phyloP scores from a whole-genome alignment of 2,329 filamentous ascomycete genomes.

The Xylariaceae sp. region DNA sequence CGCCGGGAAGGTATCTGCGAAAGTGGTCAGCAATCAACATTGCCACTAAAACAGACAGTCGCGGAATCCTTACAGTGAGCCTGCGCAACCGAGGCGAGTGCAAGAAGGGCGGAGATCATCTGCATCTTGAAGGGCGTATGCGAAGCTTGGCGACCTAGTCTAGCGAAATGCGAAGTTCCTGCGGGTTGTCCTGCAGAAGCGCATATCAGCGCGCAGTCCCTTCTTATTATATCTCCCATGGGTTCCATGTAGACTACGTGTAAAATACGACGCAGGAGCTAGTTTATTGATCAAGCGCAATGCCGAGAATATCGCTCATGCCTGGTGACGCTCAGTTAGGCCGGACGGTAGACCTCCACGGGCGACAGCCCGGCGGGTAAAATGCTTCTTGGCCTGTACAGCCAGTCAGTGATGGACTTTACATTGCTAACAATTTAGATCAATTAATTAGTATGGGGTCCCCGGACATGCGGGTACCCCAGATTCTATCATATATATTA shows the following conservation, averaged over 20 bases:
- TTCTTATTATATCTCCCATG: conserved; percentile 12
- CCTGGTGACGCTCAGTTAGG: conserved; percentile 19
- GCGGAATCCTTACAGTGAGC: conserved; percentile 47
- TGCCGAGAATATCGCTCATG: conserved; percentile 18
- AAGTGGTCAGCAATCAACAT: conserved; percentile 12
- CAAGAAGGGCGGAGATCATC: conserved; percentile 33
- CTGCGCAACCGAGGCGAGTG: conserved; percentile 40
- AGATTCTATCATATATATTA: conserved; percentile 10
- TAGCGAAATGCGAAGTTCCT: conserved; percentile 6
- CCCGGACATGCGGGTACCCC: not conserved
- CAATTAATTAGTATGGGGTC: not conserved
- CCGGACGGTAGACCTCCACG: conserved; percentile 7
- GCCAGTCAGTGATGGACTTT: conserved; percentile 5
- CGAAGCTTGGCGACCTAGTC: not conserved
- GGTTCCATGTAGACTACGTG: not conserved
- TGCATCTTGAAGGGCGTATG: conserved; percentile 33
- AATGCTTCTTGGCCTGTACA: not conserved
- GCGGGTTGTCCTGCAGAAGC: not conserved
- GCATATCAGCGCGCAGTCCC: not conserved
- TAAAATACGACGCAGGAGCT: not conserved
- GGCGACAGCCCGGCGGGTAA: conserved; percentile 22
- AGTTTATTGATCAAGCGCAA: not conserved
- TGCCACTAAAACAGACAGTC: not conserved
- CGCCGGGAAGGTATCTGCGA: conserved; percentile 50
- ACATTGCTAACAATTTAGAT: conserved; percentile 12